Conservation (phyloP, 2,329 filamentous ascomycete species). For the Talaromyces islandicus region DNA sequence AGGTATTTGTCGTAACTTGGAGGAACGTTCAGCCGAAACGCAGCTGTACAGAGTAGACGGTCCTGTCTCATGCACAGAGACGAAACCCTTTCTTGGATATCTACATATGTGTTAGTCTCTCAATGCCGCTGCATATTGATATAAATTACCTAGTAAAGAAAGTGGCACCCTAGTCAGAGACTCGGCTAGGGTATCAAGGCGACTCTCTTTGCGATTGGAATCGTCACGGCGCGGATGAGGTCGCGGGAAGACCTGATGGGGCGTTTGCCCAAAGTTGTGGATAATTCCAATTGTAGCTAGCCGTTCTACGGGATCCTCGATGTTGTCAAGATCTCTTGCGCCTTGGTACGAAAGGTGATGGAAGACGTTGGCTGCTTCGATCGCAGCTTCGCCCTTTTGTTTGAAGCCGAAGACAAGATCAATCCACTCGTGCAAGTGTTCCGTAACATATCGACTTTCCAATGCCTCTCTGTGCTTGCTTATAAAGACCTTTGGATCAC, state of each 20-base stretch:
- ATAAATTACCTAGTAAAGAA: slow-evolving; percentile 58
- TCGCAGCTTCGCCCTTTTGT: slow-evolving; percentile 84
- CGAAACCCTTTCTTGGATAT: slow-evolving; percentile 71
- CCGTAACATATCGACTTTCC: slow-evolving; percentile 86
- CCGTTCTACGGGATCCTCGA: slow-evolving; percentile 80
- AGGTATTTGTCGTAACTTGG: slow-evolving; percentile 84
- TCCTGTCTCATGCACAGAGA: slow-evolving; percentile 75
- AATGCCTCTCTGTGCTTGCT: slow-evolving; percentile 91
- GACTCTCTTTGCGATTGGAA: slow-evolving; percentile 55
- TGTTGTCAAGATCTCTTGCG: slow-evolving; percentile 84
- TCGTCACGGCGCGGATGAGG: slow-evolving; percentile 74
- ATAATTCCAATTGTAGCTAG: slow-evolving; percentile 91
- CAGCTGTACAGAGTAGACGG: slow-evolving; percentile 73
- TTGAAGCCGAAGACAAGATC: slow-evolving; percentile 92
- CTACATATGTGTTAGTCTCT: slow-evolving; percentile 18
- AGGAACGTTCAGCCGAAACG: slow-evolving; percentile 80
- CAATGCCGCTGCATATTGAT: not conserved
- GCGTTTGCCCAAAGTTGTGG: slow-evolving; percentile 97
- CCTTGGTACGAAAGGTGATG: slow-evolving; percentile 94
- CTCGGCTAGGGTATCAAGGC: slow-evolving; percentile 72
- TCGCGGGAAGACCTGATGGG: slow-evolving; percentile 84
- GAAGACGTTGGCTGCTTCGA: slow-evolving; percentile 91
- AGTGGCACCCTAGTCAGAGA: slow-evolving; percentile 72
- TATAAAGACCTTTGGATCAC: slow-evolving; percentile 91
- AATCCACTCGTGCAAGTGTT: slow-evolving; percentile 89